Base-by-base conservation (phyloP, 768 basidiomycete species). In the Artomyces pyxidatus region DNA sequence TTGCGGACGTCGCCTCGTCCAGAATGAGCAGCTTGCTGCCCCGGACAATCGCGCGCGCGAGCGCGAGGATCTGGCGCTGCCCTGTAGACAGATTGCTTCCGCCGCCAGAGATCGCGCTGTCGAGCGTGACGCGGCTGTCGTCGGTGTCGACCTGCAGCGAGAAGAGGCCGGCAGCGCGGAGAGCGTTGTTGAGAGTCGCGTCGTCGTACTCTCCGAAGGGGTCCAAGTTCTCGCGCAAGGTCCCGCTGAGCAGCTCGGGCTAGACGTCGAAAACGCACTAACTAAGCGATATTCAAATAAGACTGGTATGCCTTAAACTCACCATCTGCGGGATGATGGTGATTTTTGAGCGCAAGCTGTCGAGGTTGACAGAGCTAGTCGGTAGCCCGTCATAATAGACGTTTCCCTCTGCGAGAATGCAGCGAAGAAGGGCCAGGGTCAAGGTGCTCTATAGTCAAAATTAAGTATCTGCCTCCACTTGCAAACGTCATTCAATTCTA, bases 321-420 rank as follows among this genome's bases (percentile, higher is more conserved):
- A 77, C 76, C 35, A 68, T 61, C 57, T 81, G 79, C 3, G 80
- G 80, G 35, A 81, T 80, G 61, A 80, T 77, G 32, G 79, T 81
- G 46, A 81, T 71, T 46, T 71, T 70, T 0, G 71, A 68, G 9
- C 80, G 65, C 7, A 83, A 65, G 6, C 70, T 71, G 40, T 80
- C 69, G 1, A 81, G 62, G 59, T 81, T 81, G 59, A 81, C 59
- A 1, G 60, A 55, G 47, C 67, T 63, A 2, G 72, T 75, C 8
- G 64, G 65, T 27, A 72, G 49, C 4, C 72, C 76, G 52, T 81
- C 79, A 51, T 75, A 79, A 50, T 66, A 68, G 22, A 81, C 72
- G 11, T 62, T 63, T 14, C 80, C 80, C 43, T 71, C 69, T 4
- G 75, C 77, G 19, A 68, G 66, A 48, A 82, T 78, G 60, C 76